These are phyloP conservation scores for Lasiosphaeria hispida DNA, from an alignment of 495 filamentous ascomycete species.

Conservation along the genomic window DNA sequence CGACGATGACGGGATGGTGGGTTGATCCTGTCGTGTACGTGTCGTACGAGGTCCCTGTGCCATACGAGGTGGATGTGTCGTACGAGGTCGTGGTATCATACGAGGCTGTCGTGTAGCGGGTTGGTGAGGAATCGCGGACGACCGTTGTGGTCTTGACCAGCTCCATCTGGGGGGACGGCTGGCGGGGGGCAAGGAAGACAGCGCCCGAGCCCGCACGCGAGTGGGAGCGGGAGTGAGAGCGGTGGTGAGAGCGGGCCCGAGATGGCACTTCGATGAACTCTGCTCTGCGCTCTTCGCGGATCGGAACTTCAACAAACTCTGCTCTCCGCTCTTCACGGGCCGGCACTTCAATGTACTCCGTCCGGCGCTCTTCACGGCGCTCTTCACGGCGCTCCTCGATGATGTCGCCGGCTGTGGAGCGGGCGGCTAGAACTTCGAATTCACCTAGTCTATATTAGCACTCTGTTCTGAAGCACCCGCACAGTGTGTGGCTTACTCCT, in stretches of 20 bases:
- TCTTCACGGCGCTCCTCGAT: slow-evolving; percentile 39
- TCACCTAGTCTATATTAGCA: slow-evolving; percentile 34
- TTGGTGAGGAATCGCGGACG: slow-evolving; percentile 40
- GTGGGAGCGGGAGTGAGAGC: slow-evolving; percentile 14
- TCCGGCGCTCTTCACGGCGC: slow-evolving; percentile 15
- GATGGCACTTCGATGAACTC: no score
- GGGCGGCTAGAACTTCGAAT: slow-evolving; percentile 36
- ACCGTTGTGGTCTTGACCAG: slow-evolving; percentile 37
- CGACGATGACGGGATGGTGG: slow-evolving; percentile 29
- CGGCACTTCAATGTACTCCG: slow-evolving; percentile 18
- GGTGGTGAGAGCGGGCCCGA: slow-evolving; percentile 27
- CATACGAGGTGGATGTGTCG: slow-evolving; percentile 17
- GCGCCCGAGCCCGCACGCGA: no score
- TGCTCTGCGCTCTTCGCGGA: no score
- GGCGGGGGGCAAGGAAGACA: no score
- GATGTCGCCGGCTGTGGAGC: slow-evolving; percentile 35
- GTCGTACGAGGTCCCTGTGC: slow-evolving; percentile 15
- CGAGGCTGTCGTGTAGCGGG: slow-evolving; percentile 31
- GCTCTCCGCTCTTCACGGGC: slow-evolving; percentile 22
- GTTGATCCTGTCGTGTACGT: slow-evolving; percentile 28
- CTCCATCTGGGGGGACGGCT: slow-evolving; percentile 21
- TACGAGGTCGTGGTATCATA: slow-evolving; percentile 23
- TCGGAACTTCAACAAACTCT: slow-evolving; percentile 25
- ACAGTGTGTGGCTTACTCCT: slow-evolving; percentile 35
- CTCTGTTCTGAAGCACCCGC: no score